Evolutionary conservation across 2,329 filamentous ascomycete genomes (phyloP), one percentile per base, ranked within the genome.

Genomic region (Diaporthe ampelina): DNA sequence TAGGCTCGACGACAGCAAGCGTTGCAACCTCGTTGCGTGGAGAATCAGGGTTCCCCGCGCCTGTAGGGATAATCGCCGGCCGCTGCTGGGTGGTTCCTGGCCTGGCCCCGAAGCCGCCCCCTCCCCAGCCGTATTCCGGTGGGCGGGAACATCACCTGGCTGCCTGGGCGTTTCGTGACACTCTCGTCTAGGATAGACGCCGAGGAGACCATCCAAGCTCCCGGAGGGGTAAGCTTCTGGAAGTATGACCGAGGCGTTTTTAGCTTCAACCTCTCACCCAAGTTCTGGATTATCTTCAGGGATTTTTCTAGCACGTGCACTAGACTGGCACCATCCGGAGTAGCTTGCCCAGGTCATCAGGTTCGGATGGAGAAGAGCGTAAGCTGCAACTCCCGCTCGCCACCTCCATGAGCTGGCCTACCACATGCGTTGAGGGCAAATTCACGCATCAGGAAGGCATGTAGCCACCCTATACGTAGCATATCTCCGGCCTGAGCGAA

Each of bases 21-120:
- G 45, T n/a, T 67, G 63, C 63, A 67, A 67, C 63, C 63, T 67
- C 35, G 29, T 37, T 52, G 63, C 63, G 63, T 67, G 63, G 61
- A 13, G 35, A 26, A 21, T 37, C 63, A 67, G 45, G 63, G 63
- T 67, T 67, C 63, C 63, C 63, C 63, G 63, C 63, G 63, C 29
- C 24, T 15, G 43, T 24, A 45, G 26, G 26, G 10, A 29, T 37
- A 4, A 13, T 43, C 19, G 45, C 45, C 45, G 45, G 7, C 9
- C 19, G 6, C 43, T 45, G 48, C n/a, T 50, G 48, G 35, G n/a
- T 43, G 58, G 58, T n/a, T 37, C 24, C 58, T 24, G 15, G 24
- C 40, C 43, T 67, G 29, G 45, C 21, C 35, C 11, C 35, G 35
- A 37, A 37, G 35, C 35, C 10, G 29, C 29, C 61, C 45, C 32